Conservation (phyloP, 2,329 filamentous ascomycete genomes). For the Colletotrichum lini region DNA sequence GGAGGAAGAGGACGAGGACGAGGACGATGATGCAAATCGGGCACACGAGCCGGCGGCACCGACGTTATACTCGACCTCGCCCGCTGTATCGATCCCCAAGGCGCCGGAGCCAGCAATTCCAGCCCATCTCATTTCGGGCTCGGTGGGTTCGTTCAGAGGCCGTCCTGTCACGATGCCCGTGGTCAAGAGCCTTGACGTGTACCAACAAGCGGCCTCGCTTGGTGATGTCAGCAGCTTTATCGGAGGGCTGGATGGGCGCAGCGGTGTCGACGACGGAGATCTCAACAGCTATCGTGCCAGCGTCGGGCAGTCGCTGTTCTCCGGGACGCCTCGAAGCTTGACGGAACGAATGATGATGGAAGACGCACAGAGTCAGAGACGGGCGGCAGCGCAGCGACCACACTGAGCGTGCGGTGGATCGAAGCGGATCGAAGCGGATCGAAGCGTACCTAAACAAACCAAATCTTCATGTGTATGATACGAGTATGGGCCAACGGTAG, state of each 20-base stretch:
- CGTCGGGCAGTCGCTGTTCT: conserved; percentile 56
- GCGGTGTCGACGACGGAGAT: conserved; percentile 62
- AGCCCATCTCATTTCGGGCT: conserved; percentile 50
- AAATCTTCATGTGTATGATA: conserved; percentile 31
- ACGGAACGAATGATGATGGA: conserved; percentile 65
- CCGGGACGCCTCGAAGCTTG: conserved; percentile 62
- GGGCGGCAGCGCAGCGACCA: conserved; percentile 39
- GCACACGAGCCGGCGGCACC: conserved; percentile 40
- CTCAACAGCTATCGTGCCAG: conserved; percentile 61
- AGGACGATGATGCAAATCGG: conserved; percentile 48
- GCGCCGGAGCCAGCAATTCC: conserved; percentile 47
- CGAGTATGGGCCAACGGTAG: conserved; percentile 34
- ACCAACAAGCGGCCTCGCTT: conserved; percentile 63
- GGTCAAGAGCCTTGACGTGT: conserved; percentile 63
- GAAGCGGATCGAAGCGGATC: conserved; percentile 6
- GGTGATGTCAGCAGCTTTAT: conserved; percentile 67
- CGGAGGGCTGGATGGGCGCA: conserved; percentile 67
- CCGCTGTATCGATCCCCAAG: conserved; percentile 58
- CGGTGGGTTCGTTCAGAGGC: conserved; percentile 69
- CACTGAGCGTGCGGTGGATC: conserved; percentile 21
- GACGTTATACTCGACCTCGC: conserved; percentile 59
- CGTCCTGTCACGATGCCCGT: conserved; percentile 67
- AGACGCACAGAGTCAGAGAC: conserved; percentile 55
- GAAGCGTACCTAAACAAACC: not conserved
- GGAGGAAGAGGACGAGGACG: conserved; percentile 52